Conservation (phyloP, 164 flowering plant genomes). For the Houttuynia cordata region DNA sequence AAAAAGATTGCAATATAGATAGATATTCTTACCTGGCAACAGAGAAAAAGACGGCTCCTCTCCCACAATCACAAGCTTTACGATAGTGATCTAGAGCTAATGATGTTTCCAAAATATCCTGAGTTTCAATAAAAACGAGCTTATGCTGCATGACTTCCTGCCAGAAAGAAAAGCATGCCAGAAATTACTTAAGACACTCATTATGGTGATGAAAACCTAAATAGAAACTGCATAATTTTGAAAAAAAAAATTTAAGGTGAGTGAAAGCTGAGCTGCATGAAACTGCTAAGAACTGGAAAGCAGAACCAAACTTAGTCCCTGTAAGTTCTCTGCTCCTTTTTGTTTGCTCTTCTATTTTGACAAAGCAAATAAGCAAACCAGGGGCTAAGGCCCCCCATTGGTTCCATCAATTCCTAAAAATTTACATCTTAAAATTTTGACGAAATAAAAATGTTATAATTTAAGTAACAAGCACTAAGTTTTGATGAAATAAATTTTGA, state of each 20-base stretch:
- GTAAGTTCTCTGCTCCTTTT: no score
- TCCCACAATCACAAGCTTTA: slow-evolving; percentile 97
- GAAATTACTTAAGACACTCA: background rate
- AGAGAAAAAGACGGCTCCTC: slow-evolving; percentile 98
- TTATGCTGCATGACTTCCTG: slow-evolving; percentile 99
- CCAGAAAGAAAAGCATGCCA: background rate
- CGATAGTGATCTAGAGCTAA: slow-evolving; percentile 97
- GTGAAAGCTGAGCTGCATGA: background rate
- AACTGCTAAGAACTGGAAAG: background rate
- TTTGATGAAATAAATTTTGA: no score
- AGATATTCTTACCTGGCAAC: slow-evolving; percentile 68
- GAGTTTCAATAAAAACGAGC: slow-evolving; percentile 97
- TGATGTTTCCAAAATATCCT: slow-evolving; percentile 98
- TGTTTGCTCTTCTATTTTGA: no score
- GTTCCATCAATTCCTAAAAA: background rate
- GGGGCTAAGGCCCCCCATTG: background rate
- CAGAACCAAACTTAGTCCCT: background rate
- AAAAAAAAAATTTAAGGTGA: background rate
- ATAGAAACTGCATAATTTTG: background rate
- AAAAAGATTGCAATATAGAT: background rate
- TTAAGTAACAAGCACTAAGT: background rate
- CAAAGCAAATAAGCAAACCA: background rate
- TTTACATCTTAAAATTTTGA: background rate
- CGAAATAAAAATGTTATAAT: background rate
- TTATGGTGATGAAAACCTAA: background rate